These are phyloP conservation scores for Fusarium hostae DNA, from an alignment of 2,329 filamentous ascomycete genomes.

Conservation along the genomic window DNA sequence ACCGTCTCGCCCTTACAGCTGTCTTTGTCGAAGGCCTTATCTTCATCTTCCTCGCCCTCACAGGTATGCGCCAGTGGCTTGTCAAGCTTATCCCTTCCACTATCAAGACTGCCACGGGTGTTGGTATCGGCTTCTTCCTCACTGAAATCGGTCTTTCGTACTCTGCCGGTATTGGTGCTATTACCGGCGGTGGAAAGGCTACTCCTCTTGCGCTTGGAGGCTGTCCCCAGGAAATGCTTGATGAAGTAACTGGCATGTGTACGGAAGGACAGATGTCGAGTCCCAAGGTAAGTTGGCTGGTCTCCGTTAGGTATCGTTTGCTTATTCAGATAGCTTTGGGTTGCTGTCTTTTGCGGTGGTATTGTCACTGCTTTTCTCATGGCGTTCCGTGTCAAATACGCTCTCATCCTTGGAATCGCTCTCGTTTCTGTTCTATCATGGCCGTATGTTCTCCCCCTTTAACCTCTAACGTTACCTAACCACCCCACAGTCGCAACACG, in stretches of 20 bases:
- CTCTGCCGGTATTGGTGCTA: constrained; percentile 82
- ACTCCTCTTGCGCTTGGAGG: constrained; percentile 83
- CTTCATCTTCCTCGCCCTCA: constrained; percentile 71
- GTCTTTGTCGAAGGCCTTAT: constrained; percentile 74
- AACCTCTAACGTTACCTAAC: background rate
- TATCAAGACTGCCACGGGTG: constrained; percentile 73
- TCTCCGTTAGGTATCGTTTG: too few relatives aligned
- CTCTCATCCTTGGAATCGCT: constrained; percentile 78
- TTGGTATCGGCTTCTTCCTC: constrained; percentile 73
- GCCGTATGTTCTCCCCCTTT: constrained; percentile 59
- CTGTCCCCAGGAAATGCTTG: constrained; percentile 68
- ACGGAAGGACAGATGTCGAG: constrained; percentile 76
- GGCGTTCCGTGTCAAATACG: constrained; percentile 80
- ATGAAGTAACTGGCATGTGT: constrained; percentile 61
- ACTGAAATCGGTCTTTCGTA: constrained; percentile 77
- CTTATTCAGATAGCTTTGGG: constrained; percentile 72
- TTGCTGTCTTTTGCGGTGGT: constrained; percentile 84
- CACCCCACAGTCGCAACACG: constrained; percentile 66
- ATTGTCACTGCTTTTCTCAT: constrained; percentile 83
- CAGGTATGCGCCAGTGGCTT: constrained; percentile 79
- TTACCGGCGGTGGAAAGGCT: constrained; percentile 72
- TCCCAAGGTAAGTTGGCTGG: constrained; percentile 65
- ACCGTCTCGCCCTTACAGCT: constrained; percentile 69
- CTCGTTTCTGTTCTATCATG: constrained; percentile 79
- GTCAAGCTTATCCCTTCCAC: constrained; percentile 72